Evolutionary conservation across 2,329 filamentous ascomycete species (phyloP), one percentile per base, ranked within the genome.

Genomic region (Tolypocladium capitatum): DNA sequence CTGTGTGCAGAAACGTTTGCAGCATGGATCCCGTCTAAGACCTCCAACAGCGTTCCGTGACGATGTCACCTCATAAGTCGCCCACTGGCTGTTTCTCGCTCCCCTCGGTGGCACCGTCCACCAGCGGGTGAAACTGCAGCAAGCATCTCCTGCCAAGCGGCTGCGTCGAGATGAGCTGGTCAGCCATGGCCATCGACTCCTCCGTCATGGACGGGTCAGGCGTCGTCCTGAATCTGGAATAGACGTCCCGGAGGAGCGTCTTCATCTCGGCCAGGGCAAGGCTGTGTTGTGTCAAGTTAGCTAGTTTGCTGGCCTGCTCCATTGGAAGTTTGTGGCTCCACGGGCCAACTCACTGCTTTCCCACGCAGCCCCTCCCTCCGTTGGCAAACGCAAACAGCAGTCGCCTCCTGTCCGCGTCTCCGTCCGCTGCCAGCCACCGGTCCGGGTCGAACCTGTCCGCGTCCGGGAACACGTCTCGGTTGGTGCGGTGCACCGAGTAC

Each of bases 381-480:
- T 70, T 76, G 7, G 79, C 74, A 66, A 85, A 84, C 0, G 82
- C 75, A 67, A 83, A 84, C 56, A 82, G 76, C 8, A 78, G 57
- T 40, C 76, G 68, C 54, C 76, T 76, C 49, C 78, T 71, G 56
- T 91, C 84, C 50, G 83, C 74, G 56, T 91, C 86, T 2, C 86
- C 87, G 42, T 82, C 75, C 9, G 75, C 72, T 16, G 75, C 79
- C 53, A 95, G 76, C 90, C 90, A 96, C 55, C 91, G 76, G 48
- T 91, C 85, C 0, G 90, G 90, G 45, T 82, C 73, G 59, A 90
- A 96, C 6, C 63, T 66, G 51, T 94, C 84, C 0, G 89, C 84
- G 40, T 89, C 75, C 1, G 83, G 80, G 60, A 94, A 97, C 1
- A 88, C 83, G 48, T 81, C 73, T 11, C 66, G 61, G 53, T 83